Percentiles rank a stretch among this genome's conserved stretches.
These are phyloP conservation scores for Nicotiana tabacum DNA, from an alignment of 257 asterid genomes.

Conservation along the genomic window DNA sequence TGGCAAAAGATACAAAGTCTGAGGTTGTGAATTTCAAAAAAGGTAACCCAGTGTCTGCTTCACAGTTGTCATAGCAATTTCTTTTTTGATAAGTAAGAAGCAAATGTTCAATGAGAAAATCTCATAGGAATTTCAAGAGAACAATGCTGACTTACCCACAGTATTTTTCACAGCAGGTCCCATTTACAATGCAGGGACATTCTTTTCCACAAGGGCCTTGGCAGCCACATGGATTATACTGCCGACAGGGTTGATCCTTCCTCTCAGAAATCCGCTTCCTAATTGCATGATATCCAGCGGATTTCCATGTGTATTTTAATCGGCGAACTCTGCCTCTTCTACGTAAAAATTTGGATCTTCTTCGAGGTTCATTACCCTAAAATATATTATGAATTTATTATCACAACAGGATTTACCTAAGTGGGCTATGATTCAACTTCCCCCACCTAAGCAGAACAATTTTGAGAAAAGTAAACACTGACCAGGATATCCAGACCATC, in stretches of 20 bases:
- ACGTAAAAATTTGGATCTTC: constrained; percentile 84
- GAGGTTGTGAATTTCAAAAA: constrained; percentile 71
- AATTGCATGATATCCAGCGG: constrained; percentile 84
- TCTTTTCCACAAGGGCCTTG: constrained; percentile 86
- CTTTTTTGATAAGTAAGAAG: neutral
- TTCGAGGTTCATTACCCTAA: constrained; percentile 76
- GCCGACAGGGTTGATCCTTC: constrained; percentile 95
- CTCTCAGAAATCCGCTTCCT: constrained; percentile 82
- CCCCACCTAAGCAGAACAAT: neutral
- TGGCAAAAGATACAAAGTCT: neutral
- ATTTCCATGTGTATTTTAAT: constrained; percentile 88
- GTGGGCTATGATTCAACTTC: constrained; percentile 7
- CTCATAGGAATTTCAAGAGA: neutral
- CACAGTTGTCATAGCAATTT: constrained; percentile 16
- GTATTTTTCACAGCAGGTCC: constrained; percentile 90
- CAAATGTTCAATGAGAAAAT: neutral
- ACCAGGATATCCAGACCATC: constrained; percentile 69
- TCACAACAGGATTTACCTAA: neutral
- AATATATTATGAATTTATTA: constrained; percentile 4
- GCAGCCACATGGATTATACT: constrained; percentile 93
- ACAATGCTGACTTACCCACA: constrained; percentile 67
- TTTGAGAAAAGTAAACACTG: constrained; percentile 26
- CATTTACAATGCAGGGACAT: constrained; percentile 77
- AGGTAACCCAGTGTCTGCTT: constrained; percentile 92
- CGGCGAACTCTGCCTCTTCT: constrained; percentile 96